Evolutionary conservation across 1,284 basidiomycete genomes (phyloP), one percentile per base, ranked within the genome.

Genomic region (Pseudozyma hubeiensis): DNA sequence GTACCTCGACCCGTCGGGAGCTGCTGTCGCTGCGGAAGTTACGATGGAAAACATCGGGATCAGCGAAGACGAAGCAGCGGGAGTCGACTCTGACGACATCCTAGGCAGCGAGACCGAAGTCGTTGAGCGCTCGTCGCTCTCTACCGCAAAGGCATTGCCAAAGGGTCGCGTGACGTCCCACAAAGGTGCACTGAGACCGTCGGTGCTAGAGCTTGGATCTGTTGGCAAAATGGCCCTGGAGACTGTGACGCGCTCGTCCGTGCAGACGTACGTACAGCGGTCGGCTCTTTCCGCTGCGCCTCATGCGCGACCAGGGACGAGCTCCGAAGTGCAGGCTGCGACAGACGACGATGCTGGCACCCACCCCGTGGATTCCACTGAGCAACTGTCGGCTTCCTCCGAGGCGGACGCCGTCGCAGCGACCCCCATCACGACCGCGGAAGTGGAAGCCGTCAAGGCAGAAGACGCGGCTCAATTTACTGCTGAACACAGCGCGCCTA

Each of bases 201-300:
- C 60, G 17, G 31, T 40, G 19, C 35, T 69, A 1, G 17, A 53
- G 0, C 19, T 69, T 14, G 30, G 39, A 5, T 54, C 39, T 4
- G 24, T 13, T 1, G 66, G 55, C 6, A 40, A 30, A 14, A 9
- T 59, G 44, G 56, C 61, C 9, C 39, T 69, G 52, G 66, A 69
- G 11, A 52, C 56, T 29, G 66, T 49, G 14, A 64, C 49, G 14
- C 40, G 61, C 17, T 29, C 43, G 44, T 64, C 53, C 16, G 47
- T 54, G 30, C 61, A 60, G 56, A 59, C 50, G 17, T 69, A 69
- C 30, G 0, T 52, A 2, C 48, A 69, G 16, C 66, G 66, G 3
- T 49, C 60, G 7, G 10, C 40, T 9, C 11, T 47, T 5, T 11
- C 33, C 24, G 37, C 37, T 10, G 24, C 33, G n/a, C 14, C n/a